Conservation (phyloP, 495 filamentous ascomycete genomes). For the Xylaria nigripes region DNA sequence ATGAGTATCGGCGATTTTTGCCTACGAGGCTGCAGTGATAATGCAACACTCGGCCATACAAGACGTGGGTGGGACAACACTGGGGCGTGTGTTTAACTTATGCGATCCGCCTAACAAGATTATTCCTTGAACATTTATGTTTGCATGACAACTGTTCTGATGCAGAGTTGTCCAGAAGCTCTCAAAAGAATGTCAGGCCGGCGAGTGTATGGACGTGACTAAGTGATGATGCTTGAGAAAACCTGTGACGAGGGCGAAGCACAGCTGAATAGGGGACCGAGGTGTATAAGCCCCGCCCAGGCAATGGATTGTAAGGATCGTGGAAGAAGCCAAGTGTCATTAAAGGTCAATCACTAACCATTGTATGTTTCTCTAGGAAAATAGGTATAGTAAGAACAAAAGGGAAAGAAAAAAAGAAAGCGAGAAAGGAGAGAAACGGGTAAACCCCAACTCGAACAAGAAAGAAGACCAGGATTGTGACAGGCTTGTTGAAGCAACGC, state of each 20-base stretch:
- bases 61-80: not conserved
- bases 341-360: not conserved
- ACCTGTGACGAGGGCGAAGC: not conserved
- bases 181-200: slow-evolving; percentile 9
- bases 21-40: not conserved
- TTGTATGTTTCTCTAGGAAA: not conserved
- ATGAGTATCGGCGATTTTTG: not conserved
- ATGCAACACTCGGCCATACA: not conserved
- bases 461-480: slow-evolving; percentile 12
- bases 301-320: not conserved
- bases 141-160: not conserved
- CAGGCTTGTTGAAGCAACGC: slow-evolving; percentile 8
- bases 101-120: not conserved
- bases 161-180: not conserved
- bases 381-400: slow-evolving; percentile 3
- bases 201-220: slow-evolving; percentile 6
- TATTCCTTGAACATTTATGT: not conserved
- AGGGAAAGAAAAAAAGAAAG: slow-evolving; percentile 8
- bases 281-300: not conserved
- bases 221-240: slow-evolving; percentile 8
- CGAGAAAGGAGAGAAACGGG: slow-evolving; percentile 7
- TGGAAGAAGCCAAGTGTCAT: not conserved
- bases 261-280: not conserved
- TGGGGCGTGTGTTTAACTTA: not conserved
- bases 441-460: slow-evolving; percentile 19